Percentiles rank a stretch among this genome's conserved stretches.
phyloP scores from a whole-genome alignment of 2,329 filamentous ascomycete species.

The Lachnellula subtilissima region DNA sequence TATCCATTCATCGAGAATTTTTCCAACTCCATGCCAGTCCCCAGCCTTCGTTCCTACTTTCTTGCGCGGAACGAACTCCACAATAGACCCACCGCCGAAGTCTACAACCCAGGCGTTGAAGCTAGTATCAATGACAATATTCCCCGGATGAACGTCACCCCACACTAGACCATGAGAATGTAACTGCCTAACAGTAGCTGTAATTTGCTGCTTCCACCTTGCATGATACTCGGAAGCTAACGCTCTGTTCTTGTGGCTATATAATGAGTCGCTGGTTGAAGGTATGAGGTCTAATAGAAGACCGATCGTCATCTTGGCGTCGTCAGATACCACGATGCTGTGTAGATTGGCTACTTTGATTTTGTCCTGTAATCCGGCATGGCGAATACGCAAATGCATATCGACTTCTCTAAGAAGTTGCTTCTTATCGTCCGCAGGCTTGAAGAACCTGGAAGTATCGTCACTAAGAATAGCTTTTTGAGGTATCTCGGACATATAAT shows the following conservation, averaged over 20 bases:
- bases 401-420: constrained; percentile 14
- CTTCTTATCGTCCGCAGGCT: constrained; percentile 9
- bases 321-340: constrained; percentile 8
- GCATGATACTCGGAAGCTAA: constrained; percentile 8
- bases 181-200: constrained; percentile 12
- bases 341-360: constrained; percentile 11
- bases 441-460: constrained; percentile 9
- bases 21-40: constrained; percentile 12
- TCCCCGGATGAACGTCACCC: constrained; percentile 21
- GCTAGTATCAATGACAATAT: constrained; percentile 19
- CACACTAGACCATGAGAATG: constrained; percentile 17
- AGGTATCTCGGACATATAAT: constrained; percentile 12
- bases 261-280: constrained; percentile 11
- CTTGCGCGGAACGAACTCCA: constrained; percentile 16
- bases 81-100: constrained; percentile 19
- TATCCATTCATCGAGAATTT: constrained; percentile 13
- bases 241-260: constrained; percentile 2
- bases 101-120: constrained; percentile 18
- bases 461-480: constrained; percentile 6
- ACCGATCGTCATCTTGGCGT: constrained; percentile 13
- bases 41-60: constrained; percentile 13
- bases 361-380: constrained; percentile 10
- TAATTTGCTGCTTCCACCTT: constrained; percentile 13
- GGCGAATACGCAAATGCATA: constrained; percentile 10
- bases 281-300: constrained; percentile 15